Evolutionary conservation across 495 filamentous ascomycete genomes (phyloP), one percentile per base, ranked within the genome.

Genomic region (Apodospora peruviana): DNA sequence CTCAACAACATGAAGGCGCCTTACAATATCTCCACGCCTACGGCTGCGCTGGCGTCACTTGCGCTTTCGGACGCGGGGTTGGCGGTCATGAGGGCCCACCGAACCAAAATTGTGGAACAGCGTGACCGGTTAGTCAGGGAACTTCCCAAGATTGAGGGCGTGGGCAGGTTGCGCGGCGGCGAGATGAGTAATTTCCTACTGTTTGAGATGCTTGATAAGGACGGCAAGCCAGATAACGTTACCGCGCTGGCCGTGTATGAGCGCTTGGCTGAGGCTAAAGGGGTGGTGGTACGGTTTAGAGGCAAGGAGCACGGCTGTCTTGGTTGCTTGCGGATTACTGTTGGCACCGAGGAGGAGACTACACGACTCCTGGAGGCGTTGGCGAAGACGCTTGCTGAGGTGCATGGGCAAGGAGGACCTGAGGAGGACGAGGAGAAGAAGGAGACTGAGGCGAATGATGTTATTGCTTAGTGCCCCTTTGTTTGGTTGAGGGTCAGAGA

Each of bases 1-100:
- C 75, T 97, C 12, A 98, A 98, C 66, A 87, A 74, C 55, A 70
- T 98, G 41, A 97, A 97, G 67, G 94, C 94, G 3, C 93, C 93
- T 8, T 98, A 98, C 66, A 96, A 95, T 64, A 82, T 97, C 58
- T 84, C 87, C 25, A 88, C 80, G 53, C 88, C 87, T 0, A 96
- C 93, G 2, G 86, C 82, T 50, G 83, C 81, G n/a, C 72, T 98
- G 3, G 93, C 90, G 14, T 77, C 67, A 11, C 79, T 83, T 9
- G 90, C 91, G 1, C 68, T 97, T 21, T 71, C 77, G 2, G 62
- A 73, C 0, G 64, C 69, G 32, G 87, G 88, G 35, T 60, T 96
- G 52, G 70, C 73, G 0, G 78, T 85, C 12, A 94, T 95, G 91
- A 68, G 67, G 8, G 63, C 52, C 16, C 84, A 94, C 65, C 73